Evolutionary conservation across 495 filamentous ascomycete genomes (phyloP).

Genomic region (Lasiosphaeria hispida): DNA sequence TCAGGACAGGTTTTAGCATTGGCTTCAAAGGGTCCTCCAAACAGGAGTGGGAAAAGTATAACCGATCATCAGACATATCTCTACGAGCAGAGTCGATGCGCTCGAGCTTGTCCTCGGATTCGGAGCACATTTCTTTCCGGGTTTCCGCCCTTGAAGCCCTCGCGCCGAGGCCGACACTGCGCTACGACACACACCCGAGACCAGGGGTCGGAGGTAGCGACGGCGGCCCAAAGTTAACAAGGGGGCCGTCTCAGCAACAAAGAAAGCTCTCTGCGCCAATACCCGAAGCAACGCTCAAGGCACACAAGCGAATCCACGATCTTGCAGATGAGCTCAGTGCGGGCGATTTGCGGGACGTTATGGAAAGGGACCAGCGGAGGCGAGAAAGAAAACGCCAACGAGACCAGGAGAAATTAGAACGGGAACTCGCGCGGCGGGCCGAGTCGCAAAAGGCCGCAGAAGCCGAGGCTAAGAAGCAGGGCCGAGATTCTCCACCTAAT

Average conservation of each 20-base stretch:
- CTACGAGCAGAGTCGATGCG: slow-evolving; percentile 70
- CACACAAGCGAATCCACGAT: slow-evolving; percentile 71
- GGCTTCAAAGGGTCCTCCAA: slow-evolving; percentile 21
- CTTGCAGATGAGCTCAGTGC: slow-evolving; percentile 80
- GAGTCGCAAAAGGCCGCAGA: slow-evolving; percentile 61
- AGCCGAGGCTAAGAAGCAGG: slow-evolving; percentile 36
- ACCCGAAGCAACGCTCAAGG: slow-evolving; percentile 62
- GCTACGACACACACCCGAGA: slow-evolving; percentile 64
- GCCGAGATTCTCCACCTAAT: slow-evolving; percentile 50
- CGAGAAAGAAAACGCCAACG: slow-evolving; percentile 68
- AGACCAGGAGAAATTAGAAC: slow-evolving; percentile 68
- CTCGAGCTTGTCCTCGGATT: slow-evolving; percentile 68
- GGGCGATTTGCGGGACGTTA: slow-evolving; percentile 71
- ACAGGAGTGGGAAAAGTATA: slow-evolving; percentile 55
- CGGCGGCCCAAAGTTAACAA: slow-evolving; percentile 20
- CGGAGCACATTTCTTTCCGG: slow-evolving; percentile 70
- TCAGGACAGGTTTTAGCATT: slow-evolving; percentile 47
- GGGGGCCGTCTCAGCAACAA: slow-evolving; percentile 40
- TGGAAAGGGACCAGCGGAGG: slow-evolving; percentile 80
- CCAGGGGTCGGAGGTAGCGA: slow-evolving; percentile 28
- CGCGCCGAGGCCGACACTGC: slow-evolving; percentile 75
- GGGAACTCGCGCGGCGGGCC: slow-evolving; percentile 63
- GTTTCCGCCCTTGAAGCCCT: slow-evolving; percentile 71
- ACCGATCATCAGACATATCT: slow-evolving; percentile 69
- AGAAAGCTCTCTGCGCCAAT: slow-evolving; percentile 48